phyloP scores from a whole-genome alignment of 192 early-diverging fungal species.

The Rhizophagus prolifer region DNA sequence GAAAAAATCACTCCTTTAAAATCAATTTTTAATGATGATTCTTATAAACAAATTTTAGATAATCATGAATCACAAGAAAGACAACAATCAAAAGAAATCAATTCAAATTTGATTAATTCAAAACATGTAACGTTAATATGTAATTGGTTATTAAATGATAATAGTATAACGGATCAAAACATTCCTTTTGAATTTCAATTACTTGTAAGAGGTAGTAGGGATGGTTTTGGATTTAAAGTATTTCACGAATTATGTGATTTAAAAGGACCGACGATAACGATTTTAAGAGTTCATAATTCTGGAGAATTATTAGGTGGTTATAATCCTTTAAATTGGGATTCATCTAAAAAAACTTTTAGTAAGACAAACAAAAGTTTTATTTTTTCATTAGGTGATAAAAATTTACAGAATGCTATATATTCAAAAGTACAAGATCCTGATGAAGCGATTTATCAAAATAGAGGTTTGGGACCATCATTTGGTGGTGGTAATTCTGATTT shows the following conservation, averaged over 20 bases:
- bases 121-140: background rate
- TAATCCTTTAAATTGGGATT: slow-evolving; percentile 18
- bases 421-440: background rate
- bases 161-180: background rate
- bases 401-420: background rate
- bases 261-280: slow-evolving; percentile 5
- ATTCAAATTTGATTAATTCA: background rate
- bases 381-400: background rate
- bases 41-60: background rate
- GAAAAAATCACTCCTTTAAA: background rate
- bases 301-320: slow-evolving; percentile 24
- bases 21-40: background rate
- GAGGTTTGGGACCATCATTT: background rate
- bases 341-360: background rate
- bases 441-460: background rate
- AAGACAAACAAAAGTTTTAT: background rate
- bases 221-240: background rate
- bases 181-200: slow-evolving; percentile 4
- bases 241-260: slow-evolving; percentile 13
- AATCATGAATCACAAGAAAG: background rate
- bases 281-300: background rate
- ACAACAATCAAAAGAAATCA: background rate
- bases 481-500: background rate
- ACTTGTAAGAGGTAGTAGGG: background rate
- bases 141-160: background rate